Percentiles rank a stretch among this genome's conserved stretches.
Conservation (phyloP, 192 early-diverging fungal species). For the Spizellomyces sp. region DNA sequence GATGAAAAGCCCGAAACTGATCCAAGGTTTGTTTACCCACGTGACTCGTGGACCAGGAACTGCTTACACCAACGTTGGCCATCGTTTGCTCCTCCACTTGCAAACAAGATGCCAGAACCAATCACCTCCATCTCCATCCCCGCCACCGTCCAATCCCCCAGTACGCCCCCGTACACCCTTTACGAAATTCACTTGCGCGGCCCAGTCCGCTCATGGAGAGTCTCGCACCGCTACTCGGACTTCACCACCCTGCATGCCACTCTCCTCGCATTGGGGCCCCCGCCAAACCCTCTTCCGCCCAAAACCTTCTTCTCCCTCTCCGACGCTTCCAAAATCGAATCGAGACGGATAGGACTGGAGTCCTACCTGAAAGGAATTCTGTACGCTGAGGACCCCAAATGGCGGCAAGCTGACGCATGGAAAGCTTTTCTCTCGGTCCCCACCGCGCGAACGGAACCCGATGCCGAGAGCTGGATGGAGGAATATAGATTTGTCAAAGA, state of each 20-base stretch:
- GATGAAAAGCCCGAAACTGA: no score
- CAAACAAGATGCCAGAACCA: conserved; percentile 49
- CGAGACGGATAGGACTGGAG: conserved; percentile 60
- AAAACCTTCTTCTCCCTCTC: conserved; percentile 45
- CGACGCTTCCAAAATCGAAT: not conserved
- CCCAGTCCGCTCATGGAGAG: conserved; percentile 79
- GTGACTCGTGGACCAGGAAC: no score
- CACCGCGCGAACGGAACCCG: no score
- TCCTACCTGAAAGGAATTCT: conserved; percentile 77
- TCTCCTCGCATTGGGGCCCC: conserved; percentile 61
- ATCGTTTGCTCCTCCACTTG: no score
- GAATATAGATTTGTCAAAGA: not conserved
- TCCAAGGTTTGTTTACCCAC: no score
- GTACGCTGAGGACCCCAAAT: conserved; percentile 70
- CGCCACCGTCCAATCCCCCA: conserved; percentile 50
- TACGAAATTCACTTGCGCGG: conserved; percentile 77
- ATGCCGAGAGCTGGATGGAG: not conserved
- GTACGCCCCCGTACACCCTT: conserved; percentile 66
- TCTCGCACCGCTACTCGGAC: conserved; percentile 73
- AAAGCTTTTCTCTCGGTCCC: not conserved
- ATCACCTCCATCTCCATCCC: conserved; percentile 62
- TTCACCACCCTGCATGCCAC: conserved; percentile 73
- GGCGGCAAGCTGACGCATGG: conserved; percentile 59
- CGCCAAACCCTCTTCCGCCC: conserved; percentile 64
- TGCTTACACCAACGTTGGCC: no score